Evolutionary conservation across 805 yeast species (phyloP).

Genomic region (Zygotorulaspora florentina): DNA sequence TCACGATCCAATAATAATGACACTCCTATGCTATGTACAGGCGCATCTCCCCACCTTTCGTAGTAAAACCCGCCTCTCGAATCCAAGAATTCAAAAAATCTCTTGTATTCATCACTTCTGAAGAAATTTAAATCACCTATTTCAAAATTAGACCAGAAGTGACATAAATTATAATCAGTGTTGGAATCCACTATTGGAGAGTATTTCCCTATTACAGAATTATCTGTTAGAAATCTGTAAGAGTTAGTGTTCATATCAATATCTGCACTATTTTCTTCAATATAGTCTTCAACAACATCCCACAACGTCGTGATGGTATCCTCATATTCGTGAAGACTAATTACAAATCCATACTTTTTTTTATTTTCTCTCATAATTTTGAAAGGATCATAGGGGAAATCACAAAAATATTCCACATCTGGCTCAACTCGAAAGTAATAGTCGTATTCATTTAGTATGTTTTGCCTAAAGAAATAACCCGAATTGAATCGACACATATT

Average conservation of each 20-base stretch:
- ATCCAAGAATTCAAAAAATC: conserved; percentile 62
- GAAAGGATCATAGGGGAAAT: conserved; percentile 81
- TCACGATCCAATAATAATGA: conserved; percentile 52
- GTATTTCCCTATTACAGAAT: conserved; percentile 40
- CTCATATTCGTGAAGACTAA: conserved; percentile 74
- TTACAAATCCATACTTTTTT: conserved; percentile 84
- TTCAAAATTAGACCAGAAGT: conserved; percentile 87
- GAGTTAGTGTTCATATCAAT: conserved; percentile 37
- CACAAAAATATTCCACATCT: conserved; percentile 82
- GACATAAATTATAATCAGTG: conserved; percentile 70
- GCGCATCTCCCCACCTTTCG: conserved; percentile 96
- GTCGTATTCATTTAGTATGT: conserved; percentile 64
- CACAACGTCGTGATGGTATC: conserved; percentile 86
- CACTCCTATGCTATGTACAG: conserved; percentile 74
- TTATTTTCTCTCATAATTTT: conserved; percentile 67
- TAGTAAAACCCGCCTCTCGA: conserved; percentile 72
- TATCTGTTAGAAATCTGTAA: conserved; percentile 46
- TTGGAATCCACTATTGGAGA: conserved; percentile 44
- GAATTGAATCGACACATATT: conserved; percentile 96
- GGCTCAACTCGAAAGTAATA: conserved; percentile 97
- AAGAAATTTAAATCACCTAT: conserved; percentile 68
- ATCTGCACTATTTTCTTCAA: conserved; percentile 50
- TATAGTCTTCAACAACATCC: conserved; percentile 63
- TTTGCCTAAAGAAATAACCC: conserved; percentile 83
- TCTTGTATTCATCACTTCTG: conserved; percentile 57